Conservation (phyloP, 2,329 filamentous ascomycete species). For the Gremmenia infestans region DNA sequence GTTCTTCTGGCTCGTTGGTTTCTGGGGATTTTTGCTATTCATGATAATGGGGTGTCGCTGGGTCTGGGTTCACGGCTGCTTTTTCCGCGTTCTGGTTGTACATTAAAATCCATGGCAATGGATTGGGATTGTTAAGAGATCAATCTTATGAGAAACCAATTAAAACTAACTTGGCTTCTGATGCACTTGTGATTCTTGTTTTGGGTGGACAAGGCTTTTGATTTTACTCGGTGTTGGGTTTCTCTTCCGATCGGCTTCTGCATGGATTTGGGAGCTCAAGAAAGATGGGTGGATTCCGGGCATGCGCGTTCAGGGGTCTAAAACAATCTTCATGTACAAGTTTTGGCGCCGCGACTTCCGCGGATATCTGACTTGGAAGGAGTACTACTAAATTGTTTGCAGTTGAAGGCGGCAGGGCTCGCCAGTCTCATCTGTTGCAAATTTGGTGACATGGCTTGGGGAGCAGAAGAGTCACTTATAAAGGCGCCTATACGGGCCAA, state of each 20-base stretch:
- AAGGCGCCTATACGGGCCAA: no score
- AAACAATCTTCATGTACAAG: no score
- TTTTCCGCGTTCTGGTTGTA: constrained; percentile 62
- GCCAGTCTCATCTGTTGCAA: no score
- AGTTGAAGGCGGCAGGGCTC: no score
- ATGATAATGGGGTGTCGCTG: constrained; percentile 71
- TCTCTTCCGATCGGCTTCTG: no score
- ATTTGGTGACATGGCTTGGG: no score
- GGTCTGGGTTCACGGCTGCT: constrained; percentile 69
- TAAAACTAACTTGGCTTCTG: constrained; percentile 13
- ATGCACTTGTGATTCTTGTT: background rate
- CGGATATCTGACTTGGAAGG: no score
- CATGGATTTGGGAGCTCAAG: no score
- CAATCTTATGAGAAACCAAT: constrained; percentile 33
- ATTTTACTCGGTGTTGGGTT: background rate
- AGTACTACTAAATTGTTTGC: no score
- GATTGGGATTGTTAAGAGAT: constrained; percentile 32
- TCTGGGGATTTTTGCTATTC: constrained; percentile 49
- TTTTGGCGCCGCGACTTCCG: no score
- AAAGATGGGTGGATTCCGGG: no score
- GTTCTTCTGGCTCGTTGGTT: constrained; percentile 49
- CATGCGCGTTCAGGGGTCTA: no score
- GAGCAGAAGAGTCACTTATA: background rate
- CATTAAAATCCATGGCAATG: constrained; percentile 62
- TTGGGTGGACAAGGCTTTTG: background rate